phyloP scores from a whole-genome alignment of 345 rosid genomes.

The Citrus australasica region DNA sequence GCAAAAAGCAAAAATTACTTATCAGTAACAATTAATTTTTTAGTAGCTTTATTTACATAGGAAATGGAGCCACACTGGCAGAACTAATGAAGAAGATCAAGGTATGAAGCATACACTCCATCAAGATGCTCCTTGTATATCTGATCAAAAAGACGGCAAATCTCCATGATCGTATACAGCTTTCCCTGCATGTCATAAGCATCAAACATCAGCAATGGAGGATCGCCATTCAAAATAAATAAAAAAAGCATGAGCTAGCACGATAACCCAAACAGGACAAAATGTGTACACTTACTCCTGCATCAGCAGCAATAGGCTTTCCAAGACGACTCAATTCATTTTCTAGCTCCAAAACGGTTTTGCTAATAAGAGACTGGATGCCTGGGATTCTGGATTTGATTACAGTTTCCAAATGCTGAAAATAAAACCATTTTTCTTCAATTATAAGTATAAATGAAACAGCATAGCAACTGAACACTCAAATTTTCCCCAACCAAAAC shows the following conservation, averaged over 20 bases:
- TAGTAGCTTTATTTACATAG: not conserved
- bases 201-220: slow-evolving; percentile 14
- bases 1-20: slow-evolving; percentile 9
- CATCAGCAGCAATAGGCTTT: slow-evolving; percentile 97
- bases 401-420: slow-evolving; percentile 96
- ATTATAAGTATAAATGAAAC: not conserved
- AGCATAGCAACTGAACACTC: not conserved
- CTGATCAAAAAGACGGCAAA: slow-evolving; percentile 92
- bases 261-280: not conserved
- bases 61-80: slow-evolving; percentile 1
- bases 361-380: slow-evolving; percentile 90
- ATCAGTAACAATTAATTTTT: not conserved
- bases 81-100: not conserved
- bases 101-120: slow-evolving; percentile 65
- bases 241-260: slow-evolving; percentile 6
- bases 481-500: not conserved
- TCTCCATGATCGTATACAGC: slow-evolving; percentile 94
- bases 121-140: slow-evolving; percentile 95
- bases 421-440: slow-evolving; percentile 16
- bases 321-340: slow-evolving; percentile 91
- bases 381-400: slow-evolving; percentile 97
- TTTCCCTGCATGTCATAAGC: slow-evolving; percentile 69
- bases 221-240: not conserved
- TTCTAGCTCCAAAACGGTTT: slow-evolving; percentile 83
- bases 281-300: slow-evolving; percentile 61